phyloP scores from a whole-genome alignment of 2,329 filamentous ascomycete genomes.

The Aspergillus floridensis region DNA sequence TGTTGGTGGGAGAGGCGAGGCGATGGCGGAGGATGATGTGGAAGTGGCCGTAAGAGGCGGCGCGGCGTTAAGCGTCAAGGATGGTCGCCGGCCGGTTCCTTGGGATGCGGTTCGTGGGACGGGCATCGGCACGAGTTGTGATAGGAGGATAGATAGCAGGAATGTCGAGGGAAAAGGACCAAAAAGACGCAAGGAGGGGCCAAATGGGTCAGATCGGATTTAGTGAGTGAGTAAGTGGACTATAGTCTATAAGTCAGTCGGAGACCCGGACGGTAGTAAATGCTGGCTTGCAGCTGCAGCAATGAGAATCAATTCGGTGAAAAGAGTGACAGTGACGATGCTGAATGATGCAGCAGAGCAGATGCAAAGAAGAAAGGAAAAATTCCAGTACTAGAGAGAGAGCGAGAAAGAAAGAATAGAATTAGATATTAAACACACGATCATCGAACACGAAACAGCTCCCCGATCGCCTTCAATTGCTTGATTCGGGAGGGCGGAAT shows the following conservation, averaged over 20 bases:
- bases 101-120: constrained; percentile 13
- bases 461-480: background rate
- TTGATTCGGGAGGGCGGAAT: background rate
- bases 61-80: constrained; percentile 5
- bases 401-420: background rate
- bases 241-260: background rate
- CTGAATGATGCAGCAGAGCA: background rate
- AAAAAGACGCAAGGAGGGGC: constrained; percentile 1
- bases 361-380: background rate
- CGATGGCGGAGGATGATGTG: constrained; percentile 3
- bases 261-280: no score
- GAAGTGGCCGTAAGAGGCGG: constrained; percentile 10
- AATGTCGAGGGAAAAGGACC: background rate
- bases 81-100: constrained; percentile 16
- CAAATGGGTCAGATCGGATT: background rate
- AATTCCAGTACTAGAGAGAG: background rate
- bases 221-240: no score
- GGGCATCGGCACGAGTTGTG: constrained; percentile 15
- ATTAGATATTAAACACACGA: background rate
- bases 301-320: no score
- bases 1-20: constrained; percentile 16
- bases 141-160: constrained; percentile 10
- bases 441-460: background rate
- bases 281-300: no score
- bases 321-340: background rate